Percentiles rank a stretch among this genome's conserved stretches.
These are phyloP conservation scores for Phylloporus scabripes DNA, from an alignment of 768 basidiomycete species.

Conservation along the genomic window DNA sequence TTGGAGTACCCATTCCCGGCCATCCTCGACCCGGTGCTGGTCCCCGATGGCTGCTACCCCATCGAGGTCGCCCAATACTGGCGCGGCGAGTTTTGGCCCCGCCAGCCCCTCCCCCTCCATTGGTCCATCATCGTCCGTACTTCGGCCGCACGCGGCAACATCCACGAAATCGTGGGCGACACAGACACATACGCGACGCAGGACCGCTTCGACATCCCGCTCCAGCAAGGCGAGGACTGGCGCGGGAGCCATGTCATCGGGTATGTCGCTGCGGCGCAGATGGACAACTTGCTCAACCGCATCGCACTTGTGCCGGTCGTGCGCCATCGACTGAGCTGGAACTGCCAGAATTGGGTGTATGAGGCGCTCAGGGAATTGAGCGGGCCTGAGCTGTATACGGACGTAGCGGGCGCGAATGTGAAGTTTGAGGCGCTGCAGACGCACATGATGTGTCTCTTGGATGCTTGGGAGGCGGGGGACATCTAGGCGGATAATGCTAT, in stretches of 20 bases:
- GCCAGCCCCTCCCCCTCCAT: constrained; percentile 18
- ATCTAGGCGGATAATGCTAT: constrained; percentile 6
- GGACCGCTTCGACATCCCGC: constrained; percentile 11
- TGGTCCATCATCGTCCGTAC: constrained; percentile 27
- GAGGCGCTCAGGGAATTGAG: constrained; percentile 15
- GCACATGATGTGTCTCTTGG: constrained; percentile 12
- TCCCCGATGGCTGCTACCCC: constrained; percentile 15
- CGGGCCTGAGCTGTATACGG: constrained; percentile 12
- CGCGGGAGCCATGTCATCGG: constrained; percentile 22
- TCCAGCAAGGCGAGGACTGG: constrained; percentile 14
- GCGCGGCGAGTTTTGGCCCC: constrained; percentile 16
- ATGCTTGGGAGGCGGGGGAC: constrained; percentile 27
- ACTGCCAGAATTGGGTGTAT: constrained; percentile 28
- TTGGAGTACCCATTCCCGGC: constrained; percentile 2
- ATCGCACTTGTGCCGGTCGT: constrained; percentile 18
- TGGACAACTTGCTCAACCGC: constrained; percentile 8
- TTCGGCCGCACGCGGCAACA: constrained; percentile 11
- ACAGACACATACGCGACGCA: constrained; percentile 15
- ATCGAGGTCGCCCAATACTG: constrained; percentile 27
- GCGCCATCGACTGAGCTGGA: constrained; percentile 16
- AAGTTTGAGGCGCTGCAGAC: constrained; percentile 5
- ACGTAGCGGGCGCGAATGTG: constrained; percentile 17
- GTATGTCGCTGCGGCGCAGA: constrained; percentile 8
- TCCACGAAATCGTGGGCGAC: constrained; percentile 26
- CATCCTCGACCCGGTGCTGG: constrained; percentile 13